Conservation (phyloP, 257 asterid species). For the Penstemon davidsonii region DNA sequence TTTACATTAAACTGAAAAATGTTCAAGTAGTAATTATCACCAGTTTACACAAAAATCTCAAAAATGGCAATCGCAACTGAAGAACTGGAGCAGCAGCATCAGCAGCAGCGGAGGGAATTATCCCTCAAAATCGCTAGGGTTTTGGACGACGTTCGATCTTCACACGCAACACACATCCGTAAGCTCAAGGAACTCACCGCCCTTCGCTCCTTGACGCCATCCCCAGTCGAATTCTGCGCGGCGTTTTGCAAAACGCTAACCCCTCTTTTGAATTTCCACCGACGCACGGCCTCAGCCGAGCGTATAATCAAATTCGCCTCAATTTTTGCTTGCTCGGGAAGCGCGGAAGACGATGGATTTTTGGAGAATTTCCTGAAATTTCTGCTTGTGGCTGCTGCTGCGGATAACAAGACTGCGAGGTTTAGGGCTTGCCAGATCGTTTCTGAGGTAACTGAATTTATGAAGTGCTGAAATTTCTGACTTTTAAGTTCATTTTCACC, state of each 20-base stretch:
- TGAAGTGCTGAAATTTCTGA: not conserved
- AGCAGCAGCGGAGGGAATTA: slow-evolving; percentile 24
- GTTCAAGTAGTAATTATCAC: not conserved
- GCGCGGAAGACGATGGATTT: slow-evolving; percentile 46
- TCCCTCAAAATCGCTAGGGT: slow-evolving; percentile 46
- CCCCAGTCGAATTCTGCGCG: slow-evolving; percentile 43
- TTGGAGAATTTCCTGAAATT: slow-evolving; percentile 64
- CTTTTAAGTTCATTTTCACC: not conserved
- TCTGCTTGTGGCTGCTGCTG: slow-evolving; percentile 59
- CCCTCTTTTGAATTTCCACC: slow-evolving; percentile 69
- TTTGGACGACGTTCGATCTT: slow-evolving; percentile 61
- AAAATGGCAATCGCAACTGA: slow-evolving; percentile 37
- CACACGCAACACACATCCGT: slow-evolving; percentile 68
- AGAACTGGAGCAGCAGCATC: slow-evolving; percentile 31
- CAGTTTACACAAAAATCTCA: slow-evolving; percentile 5
- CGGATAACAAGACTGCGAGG: slow-evolving; percentile 71
- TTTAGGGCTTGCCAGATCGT: slow-evolving; percentile 86
- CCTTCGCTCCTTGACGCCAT: slow-evolving; percentile 44
- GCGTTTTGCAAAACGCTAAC: slow-evolving; percentile 56
- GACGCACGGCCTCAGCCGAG: slow-evolving; percentile 62
- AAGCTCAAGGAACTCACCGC: slow-evolving; percentile 70
- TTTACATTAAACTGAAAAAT: not conserved
- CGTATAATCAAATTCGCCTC: slow-evolving; percentile 66
- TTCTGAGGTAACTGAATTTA: slow-evolving; percentile 62
- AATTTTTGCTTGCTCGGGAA: slow-evolving; percentile 46